Evolutionary conservation across 768 basidiomycete species (phyloP).

Genomic region (Mycena vulgaris): DNA sequence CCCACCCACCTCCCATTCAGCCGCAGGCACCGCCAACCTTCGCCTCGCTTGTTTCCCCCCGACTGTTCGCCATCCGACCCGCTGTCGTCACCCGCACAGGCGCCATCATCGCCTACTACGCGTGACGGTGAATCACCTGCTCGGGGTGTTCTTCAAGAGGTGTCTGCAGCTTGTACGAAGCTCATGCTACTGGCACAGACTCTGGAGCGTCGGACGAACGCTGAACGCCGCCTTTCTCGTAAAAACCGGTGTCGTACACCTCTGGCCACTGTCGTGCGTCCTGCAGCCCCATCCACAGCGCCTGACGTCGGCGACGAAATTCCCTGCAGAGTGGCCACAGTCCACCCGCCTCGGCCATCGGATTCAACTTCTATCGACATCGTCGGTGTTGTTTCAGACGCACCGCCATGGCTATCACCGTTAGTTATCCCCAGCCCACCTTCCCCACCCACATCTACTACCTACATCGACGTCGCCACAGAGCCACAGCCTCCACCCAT

Average conservation of each 20-base stretch:
- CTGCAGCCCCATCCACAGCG: slow-evolving; percentile 13
- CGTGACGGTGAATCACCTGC: not conserved
- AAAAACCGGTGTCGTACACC: not conserved
- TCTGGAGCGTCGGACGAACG: not conserved
- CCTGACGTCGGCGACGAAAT: slow-evolving; percentile 12
- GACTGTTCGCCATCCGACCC: not conserved
- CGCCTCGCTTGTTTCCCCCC: no score
- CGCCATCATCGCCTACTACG: not conserved
- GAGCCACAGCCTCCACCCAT: not conserved
- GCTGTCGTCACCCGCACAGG: not conserved
- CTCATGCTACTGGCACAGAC: not conserved
- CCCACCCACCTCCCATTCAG: not conserved
- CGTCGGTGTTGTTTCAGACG: not conserved
- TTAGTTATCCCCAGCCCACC: not conserved
- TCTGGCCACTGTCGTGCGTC: not conserved
- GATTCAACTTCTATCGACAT: not conserved
- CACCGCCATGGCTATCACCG: not conserved
- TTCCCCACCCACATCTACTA: not conserved
- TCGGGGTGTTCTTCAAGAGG: no score
- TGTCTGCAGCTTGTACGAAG: not conserved
- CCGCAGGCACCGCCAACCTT: not conserved
- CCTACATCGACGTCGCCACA: not conserved
- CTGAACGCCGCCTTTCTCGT: not conserved
- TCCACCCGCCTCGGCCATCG: not conserved
- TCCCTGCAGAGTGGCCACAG: slow-evolving; percentile 18